Base-by-base conservation (phyloP, 192 early-diverging fungal species). In the Cetraspora pellucida region DNA sequence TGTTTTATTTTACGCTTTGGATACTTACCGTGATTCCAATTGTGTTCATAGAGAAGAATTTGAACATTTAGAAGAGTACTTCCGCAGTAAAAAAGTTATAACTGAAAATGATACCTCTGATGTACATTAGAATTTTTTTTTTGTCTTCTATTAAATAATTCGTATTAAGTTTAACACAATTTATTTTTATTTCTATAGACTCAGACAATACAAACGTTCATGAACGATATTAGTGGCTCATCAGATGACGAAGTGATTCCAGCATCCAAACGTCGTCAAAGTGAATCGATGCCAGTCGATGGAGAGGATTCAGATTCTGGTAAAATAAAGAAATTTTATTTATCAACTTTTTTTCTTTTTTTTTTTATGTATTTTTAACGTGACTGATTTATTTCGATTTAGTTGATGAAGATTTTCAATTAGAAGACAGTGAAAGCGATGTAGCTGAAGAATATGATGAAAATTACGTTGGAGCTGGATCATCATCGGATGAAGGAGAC, bases 401-500 rank as follows among this genome's bases (percentile, higher is more conserved):
- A 89, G 88, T 89, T 61, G 96, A 97, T 78, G 96, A 97, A 84
- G 96, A 97, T 84, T 97, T 95, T 85, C 87, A 90, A 54, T 54
- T 44, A 0, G 87, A 81, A 17, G 90, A 88, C 46, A 87, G 84
- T 58, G 91, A 90, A 70, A 91, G 89, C 80, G 93, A 94, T 80
- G 89, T 92, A 8, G 87, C 87, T 8, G 92, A 94, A 79, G 93
- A 93, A 73, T 94, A 83, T 77, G 93, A 94, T 79, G 90, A 91
- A 59, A 82, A 93, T 23, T 65, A 65, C 43, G 4, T 17, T 9
- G 63, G 63, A n/a, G 31, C 19, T 44, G 63, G 31, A 43, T 44
- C 63, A 60, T 60, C 58, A n/a, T 37, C 63, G 8, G 30, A 37
- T 37, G 60, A 19, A 31, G 60, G 43, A 31, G 31, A 44, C 16